Percentiles rank a stretch among this genome's conserved stretches.
Conservation (phyloP, 2,329 filamentous ascomycete genomes). For the Botrytis hyacinthi region DNA sequence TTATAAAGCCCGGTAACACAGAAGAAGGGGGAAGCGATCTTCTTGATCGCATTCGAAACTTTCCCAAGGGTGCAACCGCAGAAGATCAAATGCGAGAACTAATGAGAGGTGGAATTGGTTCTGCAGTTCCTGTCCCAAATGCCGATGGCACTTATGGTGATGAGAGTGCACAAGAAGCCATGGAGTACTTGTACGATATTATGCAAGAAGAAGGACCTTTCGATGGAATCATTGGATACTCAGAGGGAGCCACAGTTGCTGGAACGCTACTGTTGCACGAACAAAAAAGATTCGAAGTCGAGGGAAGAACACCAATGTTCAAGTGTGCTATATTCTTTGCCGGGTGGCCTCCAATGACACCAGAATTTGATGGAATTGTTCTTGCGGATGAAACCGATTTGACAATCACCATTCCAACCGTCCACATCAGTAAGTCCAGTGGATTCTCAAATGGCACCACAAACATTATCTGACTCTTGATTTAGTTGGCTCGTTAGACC, state of each 20-base stretch:
- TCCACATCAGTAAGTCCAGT: constrained; percentile 39
- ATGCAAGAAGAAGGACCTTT: constrained; percentile 48
- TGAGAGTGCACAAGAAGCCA: constrained; percentile 25
- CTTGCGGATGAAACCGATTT: constrained; percentile 52
- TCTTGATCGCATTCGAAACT: constrained; percentile 35
- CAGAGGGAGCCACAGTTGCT: constrained; percentile 57
- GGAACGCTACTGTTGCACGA: constrained; percentile 55
- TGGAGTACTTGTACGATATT: constrained; percentile 39
- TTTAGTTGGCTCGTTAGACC: constrained; percentile 55
- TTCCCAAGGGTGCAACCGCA: constrained; percentile 33
- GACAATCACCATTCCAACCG: constrained; percentile 53
- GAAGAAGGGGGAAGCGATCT: constrained; percentile 32
- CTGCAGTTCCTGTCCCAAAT: constrained; percentile 22
- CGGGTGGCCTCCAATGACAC: constrained; percentile 54
- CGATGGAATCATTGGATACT: constrained; percentile 59
- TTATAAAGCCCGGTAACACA: constrained; percentile 49
- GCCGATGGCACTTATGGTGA: constrained; percentile 23
- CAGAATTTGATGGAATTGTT: constrained; percentile 46
- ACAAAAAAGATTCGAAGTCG: constrained; percentile 40
- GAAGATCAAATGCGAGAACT: constrained; percentile 36
- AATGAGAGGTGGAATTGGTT: constrained; percentile 25
- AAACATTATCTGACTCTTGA: constrained; percentile 26
- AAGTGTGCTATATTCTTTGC: constrained; percentile 51
- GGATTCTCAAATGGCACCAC: background rate
- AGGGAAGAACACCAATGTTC: constrained; percentile 37